phyloP scores from a whole-genome alignment of 2,329 filamentous ascomycete genomes.

The Phyllachora maydis region DNA sequence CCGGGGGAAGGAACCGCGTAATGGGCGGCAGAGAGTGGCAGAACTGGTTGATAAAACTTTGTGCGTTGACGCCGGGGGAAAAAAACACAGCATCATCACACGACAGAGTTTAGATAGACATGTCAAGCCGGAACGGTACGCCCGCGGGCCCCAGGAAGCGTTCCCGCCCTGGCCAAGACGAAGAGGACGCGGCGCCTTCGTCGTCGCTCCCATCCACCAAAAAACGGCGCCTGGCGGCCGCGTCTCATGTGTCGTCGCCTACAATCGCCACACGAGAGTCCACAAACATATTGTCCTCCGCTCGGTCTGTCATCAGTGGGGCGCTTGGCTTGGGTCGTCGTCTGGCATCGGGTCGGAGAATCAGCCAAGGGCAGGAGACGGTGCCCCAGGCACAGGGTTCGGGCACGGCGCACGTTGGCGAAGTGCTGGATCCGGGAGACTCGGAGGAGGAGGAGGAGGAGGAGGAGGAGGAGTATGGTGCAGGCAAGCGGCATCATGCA shows the following conservation, averaged over 20 bases:
- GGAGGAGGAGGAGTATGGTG: neutral
- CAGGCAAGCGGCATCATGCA: neutral
- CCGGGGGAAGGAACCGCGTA: too few relatives aligned
- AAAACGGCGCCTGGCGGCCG: neutral
- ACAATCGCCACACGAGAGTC: neutral
- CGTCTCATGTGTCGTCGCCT: neutral
- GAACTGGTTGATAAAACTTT: too few relatives aligned
- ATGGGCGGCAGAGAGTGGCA: too few relatives aligned
- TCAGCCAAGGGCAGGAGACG: neutral
- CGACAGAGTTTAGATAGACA: too few relatives aligned
- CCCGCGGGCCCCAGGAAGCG: neutral
- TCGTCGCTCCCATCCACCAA: neutral
- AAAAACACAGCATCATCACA: too few relatives aligned
- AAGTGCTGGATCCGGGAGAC: too few relatives aligned
- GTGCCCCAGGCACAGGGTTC: neutral
- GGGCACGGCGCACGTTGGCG: too few relatives aligned
- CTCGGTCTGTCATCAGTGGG: neutral
- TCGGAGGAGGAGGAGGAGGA: neutral
- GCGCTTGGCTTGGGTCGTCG: neutral
- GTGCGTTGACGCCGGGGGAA: too few relatives aligned
- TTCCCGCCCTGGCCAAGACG: neutral
- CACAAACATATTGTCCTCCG: neutral
- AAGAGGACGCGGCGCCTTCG: neutral
- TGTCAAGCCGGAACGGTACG: conserved; percentile 1
- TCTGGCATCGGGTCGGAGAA: neutral